Percentiles rank a stretch among this genome's conserved stretches.
Evolutionary conservation across 2,329 filamentous ascomycete genomes (phyloP).

Genomic region (Claviceps purpurea): DNA sequence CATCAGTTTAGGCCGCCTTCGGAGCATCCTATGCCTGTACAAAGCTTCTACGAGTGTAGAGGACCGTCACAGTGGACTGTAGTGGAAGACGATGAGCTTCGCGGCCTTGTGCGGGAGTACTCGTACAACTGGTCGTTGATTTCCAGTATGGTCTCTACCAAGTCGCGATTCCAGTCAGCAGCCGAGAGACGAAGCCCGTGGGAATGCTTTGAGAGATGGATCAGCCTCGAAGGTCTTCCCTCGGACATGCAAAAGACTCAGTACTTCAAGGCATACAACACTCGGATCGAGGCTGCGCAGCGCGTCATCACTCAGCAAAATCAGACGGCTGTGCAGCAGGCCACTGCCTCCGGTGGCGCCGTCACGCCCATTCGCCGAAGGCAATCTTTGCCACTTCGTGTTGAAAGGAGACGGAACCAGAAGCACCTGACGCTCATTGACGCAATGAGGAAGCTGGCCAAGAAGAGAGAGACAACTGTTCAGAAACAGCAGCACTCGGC

Average conservation of each 20-base stretch:
- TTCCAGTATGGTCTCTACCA: constrained; percentile 61
- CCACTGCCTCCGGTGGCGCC: constrained; percentile 24
- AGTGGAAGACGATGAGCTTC: constrained; percentile 81
- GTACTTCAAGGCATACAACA: constrained; percentile 70
- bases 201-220: constrained; percentile 98
- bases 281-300: constrained; percentile 46
- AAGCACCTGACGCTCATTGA: constrained; percentile 83
- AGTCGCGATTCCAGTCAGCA: constrained; percentile 68
- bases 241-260: constrained; percentile 90
- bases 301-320: constrained; percentile 40
- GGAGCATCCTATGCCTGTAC: constrained; percentile 79
- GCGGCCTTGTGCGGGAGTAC: constrained; percentile 74
- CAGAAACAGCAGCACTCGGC: constrained; percentile 87
- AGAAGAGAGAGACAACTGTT: constrained; percentile 74
- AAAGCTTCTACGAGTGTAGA: constrained; percentile 80
- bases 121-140: constrained; percentile 98
- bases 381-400: constrained; percentile 65
- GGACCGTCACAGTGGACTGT: constrained; percentile 83
- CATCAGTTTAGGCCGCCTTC: constrained; percentile 90
- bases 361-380: constrained; percentile 41
- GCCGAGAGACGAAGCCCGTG: constrained; percentile 85
- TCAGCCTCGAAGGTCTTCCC: constrained; percentile 78
- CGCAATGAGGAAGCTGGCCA: constrained; percentile 87
- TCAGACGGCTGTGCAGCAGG: constrained; percentile 37
- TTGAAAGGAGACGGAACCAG: constrained; percentile 75